Conservation (phyloP, 345 rosid species). For the Ricinus communis region DNA sequence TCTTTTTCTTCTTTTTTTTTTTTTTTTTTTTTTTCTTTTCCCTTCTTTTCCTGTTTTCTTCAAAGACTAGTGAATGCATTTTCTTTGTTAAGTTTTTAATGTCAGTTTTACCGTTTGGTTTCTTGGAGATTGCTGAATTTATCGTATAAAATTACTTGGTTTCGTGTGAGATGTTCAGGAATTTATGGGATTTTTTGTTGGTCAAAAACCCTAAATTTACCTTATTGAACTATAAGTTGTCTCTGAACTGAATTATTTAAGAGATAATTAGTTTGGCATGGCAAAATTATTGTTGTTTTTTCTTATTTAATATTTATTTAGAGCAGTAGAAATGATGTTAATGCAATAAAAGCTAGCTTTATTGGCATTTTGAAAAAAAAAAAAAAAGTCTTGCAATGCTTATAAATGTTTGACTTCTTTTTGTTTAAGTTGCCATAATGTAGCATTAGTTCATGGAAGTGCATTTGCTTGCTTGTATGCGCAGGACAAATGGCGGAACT, state of each 20-base stretch:
- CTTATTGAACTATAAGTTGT: neutral
- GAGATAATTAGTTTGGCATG: neutral
- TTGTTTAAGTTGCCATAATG: neutral
- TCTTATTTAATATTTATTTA: neutral
- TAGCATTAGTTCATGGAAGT: neutral
- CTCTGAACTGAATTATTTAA: neutral
- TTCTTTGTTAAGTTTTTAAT: neutral
- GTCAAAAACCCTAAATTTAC: neutral
- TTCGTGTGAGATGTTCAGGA: neutral
- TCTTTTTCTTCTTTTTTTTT: neutral
- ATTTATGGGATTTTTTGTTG: neutral
- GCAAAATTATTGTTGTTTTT: too few species aligned
- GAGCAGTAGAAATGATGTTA: neutral
- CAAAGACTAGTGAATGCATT: too few species aligned
- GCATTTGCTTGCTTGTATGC: constrained; percentile 9
- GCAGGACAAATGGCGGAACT: constrained; percentile 87
- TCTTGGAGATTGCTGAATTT: neutral
- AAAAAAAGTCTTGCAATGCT: neutral
- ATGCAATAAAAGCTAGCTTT: neutral
- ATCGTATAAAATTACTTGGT: neutral
- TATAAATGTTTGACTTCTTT: neutral
- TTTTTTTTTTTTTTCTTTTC: neutral
- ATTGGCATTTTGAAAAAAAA: neutral
- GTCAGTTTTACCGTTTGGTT: neutral
- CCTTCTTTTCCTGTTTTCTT: neutral